Evolutionary conservation across 2,329 filamentous ascomycete species (phyloP).

Genomic region (Pseudocercospora fuligena): DNA sequence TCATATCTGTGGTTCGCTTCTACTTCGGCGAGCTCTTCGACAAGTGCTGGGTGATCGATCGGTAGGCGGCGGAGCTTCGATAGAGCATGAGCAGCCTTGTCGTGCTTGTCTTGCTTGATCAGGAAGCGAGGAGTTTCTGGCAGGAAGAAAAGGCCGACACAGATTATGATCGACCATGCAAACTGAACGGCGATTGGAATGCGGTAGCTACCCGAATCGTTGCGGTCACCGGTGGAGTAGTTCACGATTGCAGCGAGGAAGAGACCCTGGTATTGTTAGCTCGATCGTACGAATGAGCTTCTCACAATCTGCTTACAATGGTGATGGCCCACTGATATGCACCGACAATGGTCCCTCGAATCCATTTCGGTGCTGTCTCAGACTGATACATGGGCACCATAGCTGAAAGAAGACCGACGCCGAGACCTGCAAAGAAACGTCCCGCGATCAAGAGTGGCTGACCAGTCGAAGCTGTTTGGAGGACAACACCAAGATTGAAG

Average conservation of each 20-base stretch:
- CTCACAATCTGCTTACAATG: conserved; percentile 49
- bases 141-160: conserved; percentile 40
- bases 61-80: conserved; percentile 72
- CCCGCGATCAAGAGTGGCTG: conserved; percentile 62
- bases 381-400: conserved; percentile 63
- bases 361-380: conserved; percentile 49
- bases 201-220: conserved; percentile 43
- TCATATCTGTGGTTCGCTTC: conserved; percentile 89
- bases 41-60: conserved; percentile 64
- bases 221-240: conserved; percentile 59
- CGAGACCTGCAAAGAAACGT: conserved; percentile 61
- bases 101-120: conserved; percentile 42
- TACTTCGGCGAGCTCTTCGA: conserved; percentile 77
- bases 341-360: conserved; percentile 62
- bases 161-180: conserved; percentile 42
- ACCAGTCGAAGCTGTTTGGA: conserved; percentile 68
- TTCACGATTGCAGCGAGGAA: conserved; percentile 71
- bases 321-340: conserved; percentile 60
- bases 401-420: conserved; percentile 47
- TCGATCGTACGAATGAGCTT: conserved; percentile 51
- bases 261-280: conserved; percentile 56
- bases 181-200: conserved; percentile 45
- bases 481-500: conserved; percentile 73
- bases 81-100: conserved; percentile 34
- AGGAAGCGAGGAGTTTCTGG: conserved; percentile 44